phyloP scores from a whole-genome alignment of 176 grass and related monocot species.

The Eragrostis curvula region DNA sequence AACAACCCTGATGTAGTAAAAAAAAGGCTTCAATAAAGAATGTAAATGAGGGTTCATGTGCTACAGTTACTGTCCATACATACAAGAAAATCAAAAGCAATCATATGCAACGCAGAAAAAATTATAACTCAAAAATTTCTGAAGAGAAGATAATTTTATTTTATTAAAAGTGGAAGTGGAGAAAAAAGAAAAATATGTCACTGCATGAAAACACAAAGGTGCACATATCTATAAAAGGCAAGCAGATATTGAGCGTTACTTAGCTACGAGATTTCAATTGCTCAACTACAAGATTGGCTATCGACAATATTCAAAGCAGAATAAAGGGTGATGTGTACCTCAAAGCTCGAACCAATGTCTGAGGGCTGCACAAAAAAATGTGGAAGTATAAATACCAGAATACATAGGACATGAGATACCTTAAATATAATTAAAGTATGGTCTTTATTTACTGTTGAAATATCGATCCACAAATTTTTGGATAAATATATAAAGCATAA shows the following conservation, averaged over 20 bases:
- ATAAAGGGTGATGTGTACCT: constrained; percentile 63
- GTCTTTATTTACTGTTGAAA: constrained; percentile 29
- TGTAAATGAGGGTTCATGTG: constrained; percentile 34
- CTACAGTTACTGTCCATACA: constrained; percentile 27
- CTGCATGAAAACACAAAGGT: background rate
- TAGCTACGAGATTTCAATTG: constrained; percentile 14
- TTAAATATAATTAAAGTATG: constrained; percentile 42
- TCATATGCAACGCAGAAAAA: background rate
- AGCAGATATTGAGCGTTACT: background rate
- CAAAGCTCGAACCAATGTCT: constrained; percentile 91
- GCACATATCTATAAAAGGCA: background rate
- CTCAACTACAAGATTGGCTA: constrained; percentile 20
- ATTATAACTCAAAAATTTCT: constrained; percentile 22
- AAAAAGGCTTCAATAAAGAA: constrained; percentile 41
- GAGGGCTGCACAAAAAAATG: constrained; percentile 81
- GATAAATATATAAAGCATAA: constrained; percentile 8
- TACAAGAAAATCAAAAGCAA: constrained; percentile 26
- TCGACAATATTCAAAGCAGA: constrained; percentile 32
- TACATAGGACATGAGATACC: constrained; percentile 14
- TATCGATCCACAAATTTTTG: constrained; percentile 12
- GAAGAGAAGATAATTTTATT: constrained; percentile 4
- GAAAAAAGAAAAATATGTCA: background rate
- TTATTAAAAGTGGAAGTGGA: constrained; percentile 17
- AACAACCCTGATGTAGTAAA: constrained; percentile 67
- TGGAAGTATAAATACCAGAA: constrained; percentile 39